Evolutionary conservation across 1,284 basidiomycete species (phyloP), one percentile per base, ranked within the genome.

Genomic region (Neonothopanus nambi): DNA sequence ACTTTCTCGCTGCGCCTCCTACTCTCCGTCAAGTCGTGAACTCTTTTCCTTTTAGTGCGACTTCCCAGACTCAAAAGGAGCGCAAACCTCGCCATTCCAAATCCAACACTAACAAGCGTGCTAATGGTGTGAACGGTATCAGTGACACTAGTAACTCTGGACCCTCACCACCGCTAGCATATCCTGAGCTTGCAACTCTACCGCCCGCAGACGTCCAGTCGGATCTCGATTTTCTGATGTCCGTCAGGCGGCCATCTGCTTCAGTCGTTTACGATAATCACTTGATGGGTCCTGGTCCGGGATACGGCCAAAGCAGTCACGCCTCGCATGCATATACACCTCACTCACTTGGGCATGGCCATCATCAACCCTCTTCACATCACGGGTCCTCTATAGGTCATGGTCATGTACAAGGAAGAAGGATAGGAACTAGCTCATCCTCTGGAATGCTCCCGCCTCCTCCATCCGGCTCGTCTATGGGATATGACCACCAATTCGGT

Each of bases 101-200:
- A 59, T 40, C 6, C 60, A 60, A 15, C 56, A 5, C 63, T 4
- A 48, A 24, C n/a, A 48, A 39, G 30, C 33, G 36, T 45, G n/a
- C 17, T 26, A 40, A 49, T 41, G 38, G 24, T 15, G 39, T 39
- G 7, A 48, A 48, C 43, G 30, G 39, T 28, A 24, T 43, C 23
- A 36, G 12, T 17, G 37, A 5, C 18, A 12, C 17, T 15, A 44
- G n/a, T n/a, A n/a, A n/a, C n/a, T n/a, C 24, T 36, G 44, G 48
- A 54, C 37, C 45, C 39, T 45, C 55, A 12, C 33, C 52, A 41
- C 59, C 56, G 60, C 69, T 76, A 15, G 70, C 75, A 15, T 85
- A 84, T 55, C 84, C 84, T 1, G 77, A 81, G 55, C 74, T 87
- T 18, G 65, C 75, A 2, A 71, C 78, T 0, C 70, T 87, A 2